Evolutionary conservation across 768 basidiomycete genomes (phyloP).

Genomic region (Rubroboletus pulcherrimus): DNA sequence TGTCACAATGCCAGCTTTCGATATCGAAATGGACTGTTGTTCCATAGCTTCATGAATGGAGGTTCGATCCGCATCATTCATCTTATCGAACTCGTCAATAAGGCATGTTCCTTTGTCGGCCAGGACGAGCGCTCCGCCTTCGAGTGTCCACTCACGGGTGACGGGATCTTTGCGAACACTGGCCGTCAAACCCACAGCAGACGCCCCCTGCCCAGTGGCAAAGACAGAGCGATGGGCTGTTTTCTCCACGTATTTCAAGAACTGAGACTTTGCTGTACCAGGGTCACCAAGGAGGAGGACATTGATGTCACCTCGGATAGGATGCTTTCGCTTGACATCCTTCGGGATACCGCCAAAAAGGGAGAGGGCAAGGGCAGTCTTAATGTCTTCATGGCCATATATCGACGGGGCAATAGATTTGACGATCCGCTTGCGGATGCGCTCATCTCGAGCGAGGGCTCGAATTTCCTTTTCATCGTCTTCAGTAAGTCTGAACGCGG

Average conservation of each 20-base stretch:
- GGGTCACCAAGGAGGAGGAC: constrained; percentile 95
- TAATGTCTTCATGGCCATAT: constrained; percentile 99
- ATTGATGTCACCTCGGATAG: constrained; percentile 97
- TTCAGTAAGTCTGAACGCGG: constrained; percentile 95
- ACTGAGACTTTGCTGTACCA: constrained; percentile 98
- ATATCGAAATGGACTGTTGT: constrained; percentile 98
- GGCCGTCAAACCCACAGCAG: constrained; percentile 96
- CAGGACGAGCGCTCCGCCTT: constrained; percentile 96
- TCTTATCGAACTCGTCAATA: constrained; percentile 99
- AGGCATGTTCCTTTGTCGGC: constrained; percentile 97
- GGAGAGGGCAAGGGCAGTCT: constrained; percentile 92
- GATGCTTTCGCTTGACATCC: constrained; percentile 94
- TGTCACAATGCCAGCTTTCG: constrained; percentile 99
- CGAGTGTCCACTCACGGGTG: constrained; percentile 97
- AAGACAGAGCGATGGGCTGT: constrained; percentile 97
- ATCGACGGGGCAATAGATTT: constrained; percentile 99
- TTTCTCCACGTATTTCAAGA: constrained; percentile 98
- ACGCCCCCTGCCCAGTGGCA: constrained; percentile 97
- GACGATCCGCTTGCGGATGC: constrained; percentile 95
- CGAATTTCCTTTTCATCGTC: constrained; percentile 95
- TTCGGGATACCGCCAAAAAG: constrained; percentile 94
- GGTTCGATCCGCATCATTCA: constrained; percentile 97
- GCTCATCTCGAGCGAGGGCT: constrained; percentile 80
- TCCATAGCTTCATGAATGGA: constrained; percentile 99
- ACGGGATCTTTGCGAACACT: constrained; percentile 98